phyloP scores from a whole-genome alignment of 2,329 filamentous ascomycete genomes.

The Eurotiales sp. region DNA sequence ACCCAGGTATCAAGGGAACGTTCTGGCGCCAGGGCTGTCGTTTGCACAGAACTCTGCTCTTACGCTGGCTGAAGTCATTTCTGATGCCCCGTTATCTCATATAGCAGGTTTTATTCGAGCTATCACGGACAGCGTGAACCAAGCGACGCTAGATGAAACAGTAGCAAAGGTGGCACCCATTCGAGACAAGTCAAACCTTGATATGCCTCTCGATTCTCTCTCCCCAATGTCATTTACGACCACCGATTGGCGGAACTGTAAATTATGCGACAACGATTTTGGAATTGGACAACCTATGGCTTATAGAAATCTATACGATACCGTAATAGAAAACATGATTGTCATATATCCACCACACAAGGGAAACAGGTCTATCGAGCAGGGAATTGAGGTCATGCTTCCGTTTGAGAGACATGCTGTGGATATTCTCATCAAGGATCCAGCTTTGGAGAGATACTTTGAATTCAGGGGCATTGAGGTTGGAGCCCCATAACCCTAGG shows the following conservation, averaged over 20 bases:
- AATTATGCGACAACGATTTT: conserved; percentile 30
- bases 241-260: conserved; percentile 36
- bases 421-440: conserved; percentile 30
- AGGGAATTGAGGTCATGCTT: conserved; percentile 35
- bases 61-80: conserved; percentile 33
- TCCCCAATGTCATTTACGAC: conserved; percentile 35
- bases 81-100: conserved; percentile 31
- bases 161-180: conserved; percentile 32
- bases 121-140: conserved; percentile 34
- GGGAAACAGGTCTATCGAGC: conserved; percentile 29
- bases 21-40: conserved; percentile 29
- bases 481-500: too few species aligned
- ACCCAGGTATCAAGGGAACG: conserved; percentile 35
- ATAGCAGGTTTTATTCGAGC: conserved; percentile 37
- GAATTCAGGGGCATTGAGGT: conserved; percentile 39
- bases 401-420: conserved; percentile 33
- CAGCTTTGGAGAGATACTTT: conserved; percentile 36
- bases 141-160: conserved; percentile 27
- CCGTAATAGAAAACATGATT: conserved; percentile 19
- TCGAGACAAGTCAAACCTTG: conserved; percentile 35
- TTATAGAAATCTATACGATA: conserved; percentile 32
- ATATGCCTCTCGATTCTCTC: conserved; percentile 31
- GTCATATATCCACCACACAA: conserved; percentile 28
- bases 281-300: conserved; percentile 34
- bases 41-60: conserved; percentile 25